These are phyloP conservation scores for Colletotrichum tabaci DNA, from an alignment of 2,329 filamentous ascomycete species.

Conservation along the genomic window DNA sequence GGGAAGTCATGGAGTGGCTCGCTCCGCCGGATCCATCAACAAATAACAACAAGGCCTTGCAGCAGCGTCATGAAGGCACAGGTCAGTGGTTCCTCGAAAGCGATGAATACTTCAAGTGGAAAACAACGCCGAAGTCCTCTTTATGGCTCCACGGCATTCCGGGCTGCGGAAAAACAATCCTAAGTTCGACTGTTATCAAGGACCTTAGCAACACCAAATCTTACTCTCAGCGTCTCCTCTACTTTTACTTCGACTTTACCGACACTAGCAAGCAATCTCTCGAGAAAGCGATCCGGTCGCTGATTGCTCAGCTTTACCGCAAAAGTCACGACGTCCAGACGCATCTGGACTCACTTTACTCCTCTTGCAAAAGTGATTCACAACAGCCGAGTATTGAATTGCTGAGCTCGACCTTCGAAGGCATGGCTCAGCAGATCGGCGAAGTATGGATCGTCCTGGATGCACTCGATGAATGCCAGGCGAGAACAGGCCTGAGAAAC, in stretches of 20 bases:
- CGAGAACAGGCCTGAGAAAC: constrained; percentile 13
- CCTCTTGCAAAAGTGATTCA: neutral
- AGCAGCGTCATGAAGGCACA: neutral
- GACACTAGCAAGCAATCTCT: neutral
- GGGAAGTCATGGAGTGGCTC: neutral
- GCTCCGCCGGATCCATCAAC: neutral
- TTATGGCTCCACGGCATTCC: constrained; percentile 13
- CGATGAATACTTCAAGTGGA: neutral
- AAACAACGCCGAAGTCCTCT: neutral
- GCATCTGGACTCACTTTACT: constrained; percentile 10
- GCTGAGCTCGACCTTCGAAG: constrained; percentile 44
- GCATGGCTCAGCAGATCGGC: constrained; percentile 43
- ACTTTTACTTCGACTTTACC: constrained; percentile 20
- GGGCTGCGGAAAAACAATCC: constrained; percentile 12
- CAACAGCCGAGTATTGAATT: neutral
- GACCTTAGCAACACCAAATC: neutral
- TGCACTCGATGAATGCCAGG: constrained; percentile 47
- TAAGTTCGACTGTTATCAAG: constrained; percentile 6
- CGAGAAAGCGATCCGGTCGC: constrained; percentile 5
- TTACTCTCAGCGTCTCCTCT: neutral
- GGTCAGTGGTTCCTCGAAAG: neutral
- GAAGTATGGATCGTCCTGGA: constrained; percentile 44
- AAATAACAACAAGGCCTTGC: neutral
- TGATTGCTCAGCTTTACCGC: constrained; percentile 4
- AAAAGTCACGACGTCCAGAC: neutral